A percentile compares a stretch with the other conserved stretches of the same genome.
phyloP scores from a whole-genome alignment of 208 protist genomes.

The Leishmania martiniquensis region DNA sequence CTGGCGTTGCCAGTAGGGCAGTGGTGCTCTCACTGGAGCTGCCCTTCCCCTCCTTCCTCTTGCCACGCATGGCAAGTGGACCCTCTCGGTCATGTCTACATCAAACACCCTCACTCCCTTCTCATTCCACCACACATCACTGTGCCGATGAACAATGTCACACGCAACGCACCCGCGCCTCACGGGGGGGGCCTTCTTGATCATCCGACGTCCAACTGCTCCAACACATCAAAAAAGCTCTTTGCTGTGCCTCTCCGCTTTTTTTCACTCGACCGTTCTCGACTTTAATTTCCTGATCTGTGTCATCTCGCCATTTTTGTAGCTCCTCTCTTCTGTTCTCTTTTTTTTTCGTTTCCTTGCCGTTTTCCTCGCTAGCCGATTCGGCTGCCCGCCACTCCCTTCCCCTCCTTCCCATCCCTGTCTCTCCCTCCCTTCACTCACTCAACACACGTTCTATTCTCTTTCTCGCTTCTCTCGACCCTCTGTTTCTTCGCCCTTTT shows the following conservation, averaged over 20 bases:
- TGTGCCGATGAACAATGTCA: background rate
- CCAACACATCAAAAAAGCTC: background rate
- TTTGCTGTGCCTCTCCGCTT: conserved; percentile 3
- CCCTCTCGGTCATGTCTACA: background rate
- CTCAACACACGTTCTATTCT: conserved; percentile 9
- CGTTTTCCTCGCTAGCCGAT: background rate
- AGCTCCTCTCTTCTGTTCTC: background rate
- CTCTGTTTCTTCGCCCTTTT: background rate
- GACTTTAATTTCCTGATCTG: conserved; percentile 4
- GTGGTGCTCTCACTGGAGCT: background rate
- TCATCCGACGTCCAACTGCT: background rate
- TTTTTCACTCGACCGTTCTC: background rate
- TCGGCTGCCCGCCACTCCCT: background rate
- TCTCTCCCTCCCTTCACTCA: background rate
- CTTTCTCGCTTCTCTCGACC: background rate
- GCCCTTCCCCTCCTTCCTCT: background rate
- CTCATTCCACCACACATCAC: background rate
- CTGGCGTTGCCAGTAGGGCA: too few species aligned
- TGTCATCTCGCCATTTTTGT: conserved; percentile 6
- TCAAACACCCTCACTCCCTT: background rate
- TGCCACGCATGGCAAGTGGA: background rate
- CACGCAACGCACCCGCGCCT: background rate
- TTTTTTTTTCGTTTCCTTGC: too few species aligned
- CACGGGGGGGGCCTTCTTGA: too few species aligned
- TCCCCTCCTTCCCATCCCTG: background rate